phyloP scores from a whole-genome alignment of 805 yeast species.

The Yamadazyma tumulicola region DNA sequence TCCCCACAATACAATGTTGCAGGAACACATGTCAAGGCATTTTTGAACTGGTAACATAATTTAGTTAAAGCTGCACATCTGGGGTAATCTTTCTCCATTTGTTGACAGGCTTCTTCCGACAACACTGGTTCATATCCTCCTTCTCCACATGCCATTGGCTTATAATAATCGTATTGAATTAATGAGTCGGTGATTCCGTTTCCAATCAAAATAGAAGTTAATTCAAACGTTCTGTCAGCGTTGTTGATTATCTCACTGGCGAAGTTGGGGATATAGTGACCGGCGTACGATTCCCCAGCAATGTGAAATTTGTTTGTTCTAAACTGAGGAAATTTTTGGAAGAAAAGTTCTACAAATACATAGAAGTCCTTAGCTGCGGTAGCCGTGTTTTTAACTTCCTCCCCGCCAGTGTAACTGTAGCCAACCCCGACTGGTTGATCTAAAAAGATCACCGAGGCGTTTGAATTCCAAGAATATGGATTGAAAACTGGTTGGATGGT shows the following conservation, averaged over 20 bases:
- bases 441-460: constrained; percentile 85
- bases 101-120: constrained; percentile 26
- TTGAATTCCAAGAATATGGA: constrained; percentile 86
- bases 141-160: constrained; percentile 46
- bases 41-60: constrained; percentile 29
- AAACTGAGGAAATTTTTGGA: constrained; percentile 77
- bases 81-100: constrained; percentile 32
- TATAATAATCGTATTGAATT: constrained; percentile 36
- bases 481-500: constrained; percentile 70
- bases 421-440: constrained; percentile 97
- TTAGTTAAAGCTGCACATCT: constrained; percentile 30
- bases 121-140: constrained; percentile 41
- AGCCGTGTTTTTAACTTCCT: constrained; percentile 61
- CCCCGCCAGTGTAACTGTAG: constrained; percentile 69
- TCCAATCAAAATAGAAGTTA: constrained; percentile 40
- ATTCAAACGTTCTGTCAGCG: constrained; percentile 44
- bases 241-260: constrained; percentile 76
- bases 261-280: constrained; percentile 89
- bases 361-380: constrained; percentile 88
- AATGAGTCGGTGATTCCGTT: constrained; percentile 44
- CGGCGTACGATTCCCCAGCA: constrained; percentile 93
- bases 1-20: constrained; percentile 31
- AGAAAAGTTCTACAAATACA: constrained; percentile 79
- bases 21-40: constrained; percentile 39
- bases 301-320: constrained; percentile 64